Conservation (phyloP, 768 basidiomycete species). For the Crepidotus variabilis region DNA sequence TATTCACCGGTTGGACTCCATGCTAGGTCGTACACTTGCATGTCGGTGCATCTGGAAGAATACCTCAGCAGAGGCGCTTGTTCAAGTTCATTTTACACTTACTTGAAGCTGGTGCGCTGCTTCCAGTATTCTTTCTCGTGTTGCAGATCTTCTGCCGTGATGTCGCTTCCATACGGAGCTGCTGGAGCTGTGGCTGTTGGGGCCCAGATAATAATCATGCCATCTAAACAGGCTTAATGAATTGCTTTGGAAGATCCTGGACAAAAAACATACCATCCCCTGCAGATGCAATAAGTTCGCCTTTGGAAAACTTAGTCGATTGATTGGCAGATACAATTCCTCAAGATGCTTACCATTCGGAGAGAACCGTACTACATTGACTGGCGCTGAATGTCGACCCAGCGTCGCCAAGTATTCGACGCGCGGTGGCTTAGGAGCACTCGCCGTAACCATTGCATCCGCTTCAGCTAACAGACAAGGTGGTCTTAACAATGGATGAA, state of each 20-base stretch:
- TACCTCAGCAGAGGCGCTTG: not conserved
- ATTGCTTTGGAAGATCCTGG: conserved; percentile 7
- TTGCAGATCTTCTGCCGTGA: conserved; percentile 71
- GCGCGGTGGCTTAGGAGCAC: conserved; percentile 55
- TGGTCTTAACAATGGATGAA: conserved; percentile 85
- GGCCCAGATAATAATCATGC: conserved; percentile 96
- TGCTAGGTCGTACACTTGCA: conserved; percentile 97
- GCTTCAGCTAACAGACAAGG: conserved; percentile 46
- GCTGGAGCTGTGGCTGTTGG: conserved; percentile 71
- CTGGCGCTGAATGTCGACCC: conserved; percentile 87
- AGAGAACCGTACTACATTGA: conserved; percentile 95
- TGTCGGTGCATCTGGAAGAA: conserved; percentile 73
- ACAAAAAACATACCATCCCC: conserved; percentile 76
- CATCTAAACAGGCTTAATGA: conserved; percentile 52
- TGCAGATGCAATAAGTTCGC: conserved; percentile 91
- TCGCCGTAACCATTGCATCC: conserved; percentile 24
- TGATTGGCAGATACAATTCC: not conserved
- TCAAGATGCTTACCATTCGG: conserved; percentile 67
- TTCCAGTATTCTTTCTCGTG: conserved; percentile 97
- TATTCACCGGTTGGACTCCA: conserved; percentile 97
- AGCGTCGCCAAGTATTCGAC: conserved; percentile 96
- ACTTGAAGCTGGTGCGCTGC: conserved; percentile 82
- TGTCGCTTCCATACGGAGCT: conserved; percentile 79
- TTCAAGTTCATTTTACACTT: conserved; percentile 14
- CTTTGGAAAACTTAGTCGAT: conserved; percentile 33